phyloP scores from a whole-genome alignment of 1,284 basidiomycete species.

The Puccinia hordei region DNA sequence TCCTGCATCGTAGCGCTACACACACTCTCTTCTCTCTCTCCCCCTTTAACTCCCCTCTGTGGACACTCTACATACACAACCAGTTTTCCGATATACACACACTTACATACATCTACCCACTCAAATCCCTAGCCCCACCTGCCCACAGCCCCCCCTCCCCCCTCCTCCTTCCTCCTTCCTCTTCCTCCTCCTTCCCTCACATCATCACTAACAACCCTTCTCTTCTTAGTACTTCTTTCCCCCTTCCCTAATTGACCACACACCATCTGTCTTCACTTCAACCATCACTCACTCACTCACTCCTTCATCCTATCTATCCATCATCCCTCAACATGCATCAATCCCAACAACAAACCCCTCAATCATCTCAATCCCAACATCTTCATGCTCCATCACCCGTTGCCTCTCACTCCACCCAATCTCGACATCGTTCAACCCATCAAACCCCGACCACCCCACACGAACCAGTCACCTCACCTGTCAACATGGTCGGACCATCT shows the following conservation, averaged over 20 bases:
- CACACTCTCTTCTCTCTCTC: not conserved
- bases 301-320: not conserved
- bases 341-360: not conserved
- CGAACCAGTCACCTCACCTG: not conserved
- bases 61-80: too few relatives aligned
- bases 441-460: conserved; percentile 21
- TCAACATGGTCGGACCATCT: conserved; percentile 39
- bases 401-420: conserved; percentile 14
- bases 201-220: not conserved
- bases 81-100: too few relatives aligned
- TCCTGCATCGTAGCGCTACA: not conserved
- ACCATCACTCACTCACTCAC: not conserved
- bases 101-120: not conserved
- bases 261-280: not conserved
- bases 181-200: not conserved
- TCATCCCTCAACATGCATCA: conserved; percentile 12
- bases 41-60: too few relatives aligned
- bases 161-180: not conserved
- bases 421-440: conserved; percentile 33
- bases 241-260: not conserved
- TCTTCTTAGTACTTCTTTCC: not conserved
- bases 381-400: not conserved
- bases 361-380: conserved; percentile 12
- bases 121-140: not conserved
- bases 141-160: not conserved